A percentile compares a stretch with the other conserved stretches of the same genome.
Conservation (phyloP, 164 flowering plant genomes). For the Annona cherimola region DNA sequence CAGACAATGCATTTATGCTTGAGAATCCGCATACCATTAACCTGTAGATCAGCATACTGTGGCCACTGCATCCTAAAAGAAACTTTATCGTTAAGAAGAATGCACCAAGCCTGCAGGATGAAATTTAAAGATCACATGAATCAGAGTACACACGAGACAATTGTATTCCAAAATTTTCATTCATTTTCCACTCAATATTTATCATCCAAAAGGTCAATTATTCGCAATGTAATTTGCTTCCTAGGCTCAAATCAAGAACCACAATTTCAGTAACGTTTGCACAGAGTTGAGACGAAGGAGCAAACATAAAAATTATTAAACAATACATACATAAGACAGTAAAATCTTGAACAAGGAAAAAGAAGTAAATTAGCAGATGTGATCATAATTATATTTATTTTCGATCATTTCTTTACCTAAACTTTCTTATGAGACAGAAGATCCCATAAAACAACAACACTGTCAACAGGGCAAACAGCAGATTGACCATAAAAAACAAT, state of each 20-base stretch:
- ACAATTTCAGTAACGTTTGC: too few species aligned
- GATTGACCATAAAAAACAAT: neutral
- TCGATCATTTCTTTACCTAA: too few species aligned
- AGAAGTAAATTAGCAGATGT: neutral
- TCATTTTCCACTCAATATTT: too few species aligned
- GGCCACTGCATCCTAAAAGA: slow-evolving; percentile 99
- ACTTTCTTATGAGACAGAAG: neutral
- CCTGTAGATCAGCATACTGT: slow-evolving; percentile 79
- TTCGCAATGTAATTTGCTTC: too few species aligned
- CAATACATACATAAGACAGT: neutral
- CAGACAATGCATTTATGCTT: too few species aligned
- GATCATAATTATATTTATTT: neutral
- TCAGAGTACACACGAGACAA: too few species aligned
- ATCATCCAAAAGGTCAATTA: too few species aligned
- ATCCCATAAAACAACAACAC: slow-evolving; percentile 1
- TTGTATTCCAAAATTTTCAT: too few species aligned
- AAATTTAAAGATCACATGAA: too few species aligned
- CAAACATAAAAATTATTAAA: too few species aligned
- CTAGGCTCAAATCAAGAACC: too few species aligned
- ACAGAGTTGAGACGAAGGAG: too few species aligned
- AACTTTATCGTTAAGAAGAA: slow-evolving; percentile 96
- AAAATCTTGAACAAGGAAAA: neutral
- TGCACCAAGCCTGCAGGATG: slow-evolving; percentile 82
- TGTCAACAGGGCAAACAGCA: neutral
- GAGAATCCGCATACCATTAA: slow-evolving; percentile 64